Conservation (phyloP, 352 stramenopile genomes). For the Phytophthora agathidicida region DNA sequence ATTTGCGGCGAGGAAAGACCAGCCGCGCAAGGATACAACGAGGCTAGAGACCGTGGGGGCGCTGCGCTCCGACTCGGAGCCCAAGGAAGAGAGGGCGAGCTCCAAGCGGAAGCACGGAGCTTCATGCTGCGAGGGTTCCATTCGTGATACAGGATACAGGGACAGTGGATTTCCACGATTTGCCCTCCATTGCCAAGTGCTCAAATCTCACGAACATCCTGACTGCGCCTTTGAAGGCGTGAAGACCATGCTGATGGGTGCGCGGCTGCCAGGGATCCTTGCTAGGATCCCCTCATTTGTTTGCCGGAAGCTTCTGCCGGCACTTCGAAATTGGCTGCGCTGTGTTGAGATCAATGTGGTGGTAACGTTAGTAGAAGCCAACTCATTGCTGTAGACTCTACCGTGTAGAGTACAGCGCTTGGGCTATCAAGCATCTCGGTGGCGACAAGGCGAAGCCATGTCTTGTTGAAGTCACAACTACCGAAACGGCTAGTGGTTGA, state of each 20-base stretch:
- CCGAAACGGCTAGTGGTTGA: slow-evolving; percentile 6
- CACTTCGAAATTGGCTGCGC: slow-evolving; percentile 6
- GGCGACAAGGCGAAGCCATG: slow-evolving; percentile 17
- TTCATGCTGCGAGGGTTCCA: background rate
- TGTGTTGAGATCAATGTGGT: too few species aligned
- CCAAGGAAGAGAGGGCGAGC: too few species aligned
- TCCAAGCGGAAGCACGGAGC: too few species aligned
- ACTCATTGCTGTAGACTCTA: background rate
- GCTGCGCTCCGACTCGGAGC: too few species aligned
- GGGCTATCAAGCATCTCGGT: too few species aligned
- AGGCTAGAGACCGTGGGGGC: slow-evolving; percentile 16
- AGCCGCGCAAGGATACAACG: slow-evolving; percentile 25
- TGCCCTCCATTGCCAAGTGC: too few species aligned
- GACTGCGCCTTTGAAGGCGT: too few species aligned
- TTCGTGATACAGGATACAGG: slow-evolving; percentile 9
- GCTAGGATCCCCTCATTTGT: slow-evolving; percentile 4
- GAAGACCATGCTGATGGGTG: background rate
- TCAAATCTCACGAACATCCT: too few species aligned
- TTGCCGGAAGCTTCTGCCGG: slow-evolving; percentile 5
- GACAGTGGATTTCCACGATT: too few species aligned
- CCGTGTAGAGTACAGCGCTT: too few species aligned
- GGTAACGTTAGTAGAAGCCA: too few species aligned
- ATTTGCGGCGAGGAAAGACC: slow-evolving; percentile 30
- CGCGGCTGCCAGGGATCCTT: slow-evolving; percentile 13
- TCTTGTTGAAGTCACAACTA: slow-evolving; percentile 7